Percentiles rank a stretch among this genome's conserved stretches.
Evolutionary conservation across 768 basidiomycete species (phyloP).

Genomic region (Mrakia hoshinonis): DNA sequence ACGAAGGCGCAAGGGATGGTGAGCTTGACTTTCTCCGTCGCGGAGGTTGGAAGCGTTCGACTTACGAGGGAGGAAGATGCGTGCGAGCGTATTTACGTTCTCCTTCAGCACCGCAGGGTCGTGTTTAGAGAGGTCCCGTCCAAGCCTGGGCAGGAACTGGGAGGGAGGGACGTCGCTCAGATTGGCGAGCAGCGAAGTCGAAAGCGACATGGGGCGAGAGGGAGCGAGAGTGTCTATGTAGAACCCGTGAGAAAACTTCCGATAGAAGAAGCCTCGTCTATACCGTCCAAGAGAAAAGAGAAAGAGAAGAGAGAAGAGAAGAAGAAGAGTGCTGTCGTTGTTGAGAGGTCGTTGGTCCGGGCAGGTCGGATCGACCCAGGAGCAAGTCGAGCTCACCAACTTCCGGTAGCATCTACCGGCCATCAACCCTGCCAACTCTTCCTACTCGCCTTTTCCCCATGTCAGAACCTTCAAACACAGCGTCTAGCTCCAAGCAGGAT

Average conservation of each 20-base stretch:
- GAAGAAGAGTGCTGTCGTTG: not conserved
- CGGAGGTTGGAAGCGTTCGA: not conserved
- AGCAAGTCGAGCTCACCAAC: not conserved
- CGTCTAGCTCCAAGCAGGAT: not conserved
- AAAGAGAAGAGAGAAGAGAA: not conserved
- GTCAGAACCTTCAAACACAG: not conserved
- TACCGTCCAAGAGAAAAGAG: not conserved
- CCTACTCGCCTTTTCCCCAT: not conserved
- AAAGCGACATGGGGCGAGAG: not conserved
- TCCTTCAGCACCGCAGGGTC: not conserved
- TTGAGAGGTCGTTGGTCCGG: no score
- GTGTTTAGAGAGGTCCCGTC: not conserved
- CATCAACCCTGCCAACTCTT: not conserved
- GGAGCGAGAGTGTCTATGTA: not conserved
- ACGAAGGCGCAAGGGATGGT: not conserved
- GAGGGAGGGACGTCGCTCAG: constrained; percentile 14
- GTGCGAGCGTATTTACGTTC: constrained; percentile 5
- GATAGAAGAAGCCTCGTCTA: not conserved
- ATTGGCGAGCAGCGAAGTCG: not conserved
- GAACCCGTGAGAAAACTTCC: not conserved
- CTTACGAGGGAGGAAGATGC: constrained; percentile 27
- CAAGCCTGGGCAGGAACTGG: constrained; percentile 22
- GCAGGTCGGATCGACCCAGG: not conserved
- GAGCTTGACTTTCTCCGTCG: not conserved
- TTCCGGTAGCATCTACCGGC: no score